Evolutionary conservation across 2,329 filamentous ascomycete species (phyloP), one percentile per base, ranked within the genome.

Genomic region (Blumeriella jaapii): DNA sequence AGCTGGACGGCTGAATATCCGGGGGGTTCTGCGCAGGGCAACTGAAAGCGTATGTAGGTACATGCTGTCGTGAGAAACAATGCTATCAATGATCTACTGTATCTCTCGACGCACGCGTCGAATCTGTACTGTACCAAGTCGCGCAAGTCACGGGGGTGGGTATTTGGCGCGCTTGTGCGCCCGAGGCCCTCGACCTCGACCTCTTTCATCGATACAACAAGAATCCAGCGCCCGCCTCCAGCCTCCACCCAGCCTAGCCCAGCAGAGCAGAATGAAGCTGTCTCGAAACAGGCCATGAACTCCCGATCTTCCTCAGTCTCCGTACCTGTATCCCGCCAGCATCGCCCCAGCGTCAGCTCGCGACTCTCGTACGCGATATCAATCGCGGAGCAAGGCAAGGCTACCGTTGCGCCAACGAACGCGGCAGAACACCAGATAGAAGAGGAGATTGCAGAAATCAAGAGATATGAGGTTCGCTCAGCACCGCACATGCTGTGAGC

Each of bases 381-480:
- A 36, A 71, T 61, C 42, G 68, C 66, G 14, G 79, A 85, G 57
- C 68, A 67, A 44, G 77, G 74, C 42, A 69, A 78, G 40, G 61
- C 65, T 40, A 61, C 61, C 12, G 62, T 62, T 41, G 62, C 65
- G 31, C 61, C 65, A 8, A 66, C 57, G 20, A 59, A 65, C 17
- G 74, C 68, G 36, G n/a, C n/a, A n/a, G 74, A 82, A 52, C 72
- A 78, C 42, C 74, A 79, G 44, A 84, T 93, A 47, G 82, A 86
- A 42, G 87, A 96, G 55, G 91, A 98, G 63, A 94, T 98, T 55
- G 87, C 82, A 16, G 82, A 95, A 65, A 96, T 98, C 57, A 95
- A 95, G 63, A 74, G 89, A 63, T 98, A 98, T 62, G 91, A 94
- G 64, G 74, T 78, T 57, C 44, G 60, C 44, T 16, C 17, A 18